A percentile compares a stretch with the other conserved stretches of the same genome.
These are phyloP conservation scores for Cercophora sp. DNA, from an alignment of 495 filamentous ascomycete genomes.

Conservation along the genomic window DNA sequence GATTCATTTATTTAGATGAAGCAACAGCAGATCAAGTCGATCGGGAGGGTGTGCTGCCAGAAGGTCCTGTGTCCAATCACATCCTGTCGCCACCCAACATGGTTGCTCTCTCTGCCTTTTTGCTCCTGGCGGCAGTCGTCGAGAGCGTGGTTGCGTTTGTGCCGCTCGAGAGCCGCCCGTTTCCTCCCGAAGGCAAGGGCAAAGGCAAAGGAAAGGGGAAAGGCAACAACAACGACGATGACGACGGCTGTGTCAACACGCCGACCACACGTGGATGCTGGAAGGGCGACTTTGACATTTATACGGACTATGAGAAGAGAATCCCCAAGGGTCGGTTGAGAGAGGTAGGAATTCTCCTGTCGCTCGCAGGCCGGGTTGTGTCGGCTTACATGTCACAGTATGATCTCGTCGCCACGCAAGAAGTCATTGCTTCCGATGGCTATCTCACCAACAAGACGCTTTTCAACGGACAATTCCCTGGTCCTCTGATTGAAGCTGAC, in stretches of 20 bases:
- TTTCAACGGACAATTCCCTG: slow-evolving; percentile 34
- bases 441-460: slow-evolving; percentile 9
- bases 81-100: background rate
- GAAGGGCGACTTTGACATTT: background rate
- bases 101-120: background rate
- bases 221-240: background rate
- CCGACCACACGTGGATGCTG: background rate
- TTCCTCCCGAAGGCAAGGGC: background rate
- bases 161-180: background rate
- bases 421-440: background rate
- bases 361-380: background rate
- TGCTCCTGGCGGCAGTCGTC: background rate
- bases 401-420: background rate
- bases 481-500: slow-evolving; percentile 54
- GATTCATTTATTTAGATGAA: background rate
- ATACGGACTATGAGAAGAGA: background rate
- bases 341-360: background rate
- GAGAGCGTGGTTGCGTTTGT: background rate
- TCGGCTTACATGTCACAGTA: background rate
- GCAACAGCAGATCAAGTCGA: too few relatives aligned
- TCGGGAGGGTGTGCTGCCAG: background rate
- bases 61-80: background rate
- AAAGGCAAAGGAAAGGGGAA: background rate
- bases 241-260: background rate
- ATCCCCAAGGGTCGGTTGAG: background rate